phyloP scores from a whole-genome alignment of 768 basidiomycete species.

The Dacryopinax primogenitus region DNA sequence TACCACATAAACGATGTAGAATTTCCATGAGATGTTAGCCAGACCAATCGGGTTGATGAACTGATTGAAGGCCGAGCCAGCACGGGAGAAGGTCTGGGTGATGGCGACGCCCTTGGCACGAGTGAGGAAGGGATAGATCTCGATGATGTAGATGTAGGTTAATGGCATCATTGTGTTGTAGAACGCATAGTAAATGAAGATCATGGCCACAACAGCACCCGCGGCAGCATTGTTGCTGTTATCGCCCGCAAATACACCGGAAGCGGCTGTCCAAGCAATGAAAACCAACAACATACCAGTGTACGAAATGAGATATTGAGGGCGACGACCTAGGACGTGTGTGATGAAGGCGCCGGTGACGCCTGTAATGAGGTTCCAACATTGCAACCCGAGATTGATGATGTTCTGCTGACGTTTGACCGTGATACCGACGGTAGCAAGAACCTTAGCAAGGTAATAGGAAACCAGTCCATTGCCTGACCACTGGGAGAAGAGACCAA shows the following conservation, averaged over 20 bases:
- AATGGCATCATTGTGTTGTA: slow-evolving; percentile 14
- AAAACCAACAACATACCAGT: neutral
- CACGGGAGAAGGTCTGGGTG: slow-evolving; percentile 11
- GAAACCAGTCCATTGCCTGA: slow-evolving; percentile 12
- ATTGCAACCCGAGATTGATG: slow-evolving; percentile 8
- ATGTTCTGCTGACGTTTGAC: neutral
- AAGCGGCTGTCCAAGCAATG: neutral
- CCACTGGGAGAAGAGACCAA: slow-evolving; percentile 19
- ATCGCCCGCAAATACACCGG: neutral
- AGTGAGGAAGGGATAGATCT: slow-evolving; percentile 26
- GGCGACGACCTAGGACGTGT: neutral
- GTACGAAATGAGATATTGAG: neutral
- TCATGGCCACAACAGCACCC: slow-evolving; percentile 1
- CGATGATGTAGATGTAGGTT: slow-evolving; percentile 25
- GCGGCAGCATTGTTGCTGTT: neutral
- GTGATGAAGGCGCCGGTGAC: slow-evolving; percentile 6
- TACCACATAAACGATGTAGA: slow-evolving; percentile 1
- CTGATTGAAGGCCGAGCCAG: neutral
- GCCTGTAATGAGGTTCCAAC: slow-evolving; percentile 4
- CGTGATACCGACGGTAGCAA: slow-evolving; percentile 10
- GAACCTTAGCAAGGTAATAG: slow-evolving; percentile 10
- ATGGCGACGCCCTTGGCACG: slow-evolving; percentile 25
- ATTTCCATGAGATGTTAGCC: slow-evolving; percentile 2
- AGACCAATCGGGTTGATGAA: slow-evolving; percentile 2
- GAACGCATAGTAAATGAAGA: neutral